Base-by-base conservation (phyloP, 129 eudicot genomes). In the Deinandra increscens region DNA sequence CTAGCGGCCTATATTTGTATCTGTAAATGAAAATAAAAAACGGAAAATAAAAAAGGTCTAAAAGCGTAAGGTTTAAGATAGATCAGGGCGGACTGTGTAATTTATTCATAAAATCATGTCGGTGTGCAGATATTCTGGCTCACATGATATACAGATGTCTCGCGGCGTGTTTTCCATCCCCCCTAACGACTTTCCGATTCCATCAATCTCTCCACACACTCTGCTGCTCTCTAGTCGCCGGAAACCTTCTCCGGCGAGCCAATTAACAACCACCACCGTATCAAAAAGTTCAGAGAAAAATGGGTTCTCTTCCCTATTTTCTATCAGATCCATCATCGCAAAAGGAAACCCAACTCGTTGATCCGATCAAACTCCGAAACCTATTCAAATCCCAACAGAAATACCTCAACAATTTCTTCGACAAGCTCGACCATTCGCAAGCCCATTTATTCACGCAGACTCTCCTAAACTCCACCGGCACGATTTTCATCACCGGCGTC, bases 321-420 rank as follows among this genome's bases (percentile, higher is more conserved):
- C 18, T 17, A 8, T 19, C 71, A 48, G 65, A 61, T 31, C 69
- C 77, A 34, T 60, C 43, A 5, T 60, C 81, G 23, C 22, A 60
- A 46, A 50, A 77, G 54, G 62, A 68, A 75, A 34, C 76, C 59
- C 62, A 64, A 19, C 22, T 60, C 63, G 61, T 82, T 2, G 77
- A 82, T 62, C 82, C 87, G 53, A 62, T 68, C 53, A 83, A 84
- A 37, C 83, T 91, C 4, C 79, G 82, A 73, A 72, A 44, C 56
- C 95, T 91, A 69, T 91, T 91, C 89, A 86, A 84, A 45, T 80
- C 87, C 73, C 98, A 91, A 65, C 96, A 91, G 53, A 80, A 76
- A 19, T 85, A 92, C 83, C 96, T 92, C 72, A 92, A 92, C 68
- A 78, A 75, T 72, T 92, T 89, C 86, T 92, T 92, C 80, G 78